These are phyloP conservation scores for Boehmeria nivea DNA, from an alignment of 306 rosid species.

Conservation along the genomic window DNA sequence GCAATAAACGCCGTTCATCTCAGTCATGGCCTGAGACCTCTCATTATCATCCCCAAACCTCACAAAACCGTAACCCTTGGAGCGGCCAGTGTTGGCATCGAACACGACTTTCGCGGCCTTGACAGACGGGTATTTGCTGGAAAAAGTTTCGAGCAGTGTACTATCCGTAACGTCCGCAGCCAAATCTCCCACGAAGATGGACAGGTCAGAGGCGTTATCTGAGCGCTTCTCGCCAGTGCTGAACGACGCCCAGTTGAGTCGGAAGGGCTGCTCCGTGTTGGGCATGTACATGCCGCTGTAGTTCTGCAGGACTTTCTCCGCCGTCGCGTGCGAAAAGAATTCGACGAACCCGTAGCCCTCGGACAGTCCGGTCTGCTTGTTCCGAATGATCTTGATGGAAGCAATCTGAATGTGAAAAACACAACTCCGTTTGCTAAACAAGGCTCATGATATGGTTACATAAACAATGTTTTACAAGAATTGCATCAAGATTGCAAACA, in stretches of 20 bases:
- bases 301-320: constrained; percentile 76
- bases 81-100: constrained; percentile 91
- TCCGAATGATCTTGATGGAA: constrained; percentile 82
- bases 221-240: constrained; percentile 84
- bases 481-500: no score
- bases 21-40: constrained; percentile 75
- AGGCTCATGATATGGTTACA: no score
- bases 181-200: constrained; percentile 94
- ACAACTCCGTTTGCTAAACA: neutral
- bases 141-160: constrained; percentile 70
- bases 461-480: no score
- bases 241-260: constrained; percentile 93
- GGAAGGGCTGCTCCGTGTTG: constrained; percentile 78
- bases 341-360: constrained; percentile 98
- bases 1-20: constrained; percentile 83
- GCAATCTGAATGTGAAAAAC: constrained; percentile 44
- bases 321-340: constrained; percentile 62
- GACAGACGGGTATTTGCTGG: constrained; percentile 75
- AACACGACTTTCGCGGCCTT: constrained; percentile 93
- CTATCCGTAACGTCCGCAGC: constrained; percentile 89
- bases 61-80: constrained; percentile 97
- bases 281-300: constrained; percentile 73
- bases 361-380: constrained; percentile 76
- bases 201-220: constrained; percentile 82
- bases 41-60: constrained; percentile 91